Conservation (phyloP, 805 yeast genomes). For the Nakazawaea laoshanensis region DNA sequence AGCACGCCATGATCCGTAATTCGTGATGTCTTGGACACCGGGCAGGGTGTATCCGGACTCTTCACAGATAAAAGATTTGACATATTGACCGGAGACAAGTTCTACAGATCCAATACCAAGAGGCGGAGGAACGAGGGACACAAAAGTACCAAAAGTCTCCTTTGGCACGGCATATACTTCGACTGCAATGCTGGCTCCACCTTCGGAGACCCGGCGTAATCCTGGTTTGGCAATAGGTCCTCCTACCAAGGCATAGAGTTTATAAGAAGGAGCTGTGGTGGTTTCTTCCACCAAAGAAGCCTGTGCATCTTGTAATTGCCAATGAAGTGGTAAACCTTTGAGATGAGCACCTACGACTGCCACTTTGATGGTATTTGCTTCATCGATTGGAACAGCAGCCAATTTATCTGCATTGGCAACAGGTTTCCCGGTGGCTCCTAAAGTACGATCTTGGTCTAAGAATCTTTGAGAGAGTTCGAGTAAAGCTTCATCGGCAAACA, state of each 20-base stretch:
- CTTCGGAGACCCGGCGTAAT: constrained; percentile 51
- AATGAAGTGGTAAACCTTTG: constrained; percentile 79
- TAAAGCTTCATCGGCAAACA: constrained; percentile 84
- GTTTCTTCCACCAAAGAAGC: constrained; percentile 65
- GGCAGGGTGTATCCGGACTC: constrained; percentile 69
- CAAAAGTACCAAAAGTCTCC: constrained; percentile 73
- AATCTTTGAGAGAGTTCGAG: constrained; percentile 74
- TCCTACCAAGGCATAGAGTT: constrained; percentile 65
- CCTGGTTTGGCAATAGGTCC: constrained; percentile 93
- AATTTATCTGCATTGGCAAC: constrained; percentile 39
- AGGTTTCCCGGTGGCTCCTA: no score
- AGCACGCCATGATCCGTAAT: constrained; percentile 80
- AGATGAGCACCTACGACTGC: constrained; percentile 98
- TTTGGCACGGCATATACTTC: constrained; percentile 82
- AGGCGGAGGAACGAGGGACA: constrained; percentile 88
- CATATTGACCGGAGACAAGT: constrained; percentile 70
- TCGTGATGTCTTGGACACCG: constrained; percentile 77
- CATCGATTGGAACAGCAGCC: constrained; percentile 38
- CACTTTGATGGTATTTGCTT: constrained; percentile 42
- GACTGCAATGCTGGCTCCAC: constrained; percentile 56
- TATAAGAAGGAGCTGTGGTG: constrained; percentile 63
- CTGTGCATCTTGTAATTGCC: constrained; percentile 84
- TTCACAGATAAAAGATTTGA: constrained; percentile 92
- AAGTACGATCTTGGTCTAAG: constrained; percentile 38
- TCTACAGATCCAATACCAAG: constrained; percentile 93